A percentile compares a stretch with the other conserved stretches of the same genome.
Evolutionary conservation across 768 basidiomycete genomes (phyloP).

Genomic region (Psilocybe sp.): DNA sequence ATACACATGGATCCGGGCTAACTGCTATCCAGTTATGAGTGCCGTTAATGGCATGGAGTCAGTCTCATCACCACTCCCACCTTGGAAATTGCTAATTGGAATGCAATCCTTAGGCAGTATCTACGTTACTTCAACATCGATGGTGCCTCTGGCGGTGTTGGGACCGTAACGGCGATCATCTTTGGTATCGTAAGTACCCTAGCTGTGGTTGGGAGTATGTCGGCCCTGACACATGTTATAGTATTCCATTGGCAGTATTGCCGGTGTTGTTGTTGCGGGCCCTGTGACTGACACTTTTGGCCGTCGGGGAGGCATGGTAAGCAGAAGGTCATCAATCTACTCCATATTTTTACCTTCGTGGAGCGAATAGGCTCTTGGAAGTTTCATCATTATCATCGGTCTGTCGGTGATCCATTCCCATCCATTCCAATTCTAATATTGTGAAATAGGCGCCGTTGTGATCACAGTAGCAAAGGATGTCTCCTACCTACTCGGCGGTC

Average conservation of each 20-base stretch:
- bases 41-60: constrained; percentile 47
- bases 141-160: constrained; percentile 39
- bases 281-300: constrained; percentile 41
- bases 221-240: constrained; percentile 12
- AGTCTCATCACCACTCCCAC: constrained; percentile 8
- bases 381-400: constrained; percentile 38
- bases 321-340: neutral
- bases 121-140: constrained; percentile 37
- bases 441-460: constrained; percentile 37
- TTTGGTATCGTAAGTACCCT: constrained; percentile 37
- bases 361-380: constrained; percentile 31
- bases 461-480: constrained; percentile 41
- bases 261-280: constrained; percentile 37
- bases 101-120: constrained; percentile 29
- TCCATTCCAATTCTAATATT: neutral
- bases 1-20: neutral
- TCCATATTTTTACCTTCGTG: neutral
- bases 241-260: constrained; percentile 43
- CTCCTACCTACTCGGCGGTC: constrained; percentile 48
- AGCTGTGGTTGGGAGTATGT: neutral
- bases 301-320: constrained; percentile 42
- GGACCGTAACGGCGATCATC: constrained; percentile 40
- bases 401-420: neutral
- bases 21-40: constrained; percentile 35
- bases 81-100: neutral